These are phyloP conservation scores for Xenosphaeropsis pyriputrescens DNA, from an alignment of 2,329 filamentous ascomycete genomes.

Conservation along the genomic window DNA sequence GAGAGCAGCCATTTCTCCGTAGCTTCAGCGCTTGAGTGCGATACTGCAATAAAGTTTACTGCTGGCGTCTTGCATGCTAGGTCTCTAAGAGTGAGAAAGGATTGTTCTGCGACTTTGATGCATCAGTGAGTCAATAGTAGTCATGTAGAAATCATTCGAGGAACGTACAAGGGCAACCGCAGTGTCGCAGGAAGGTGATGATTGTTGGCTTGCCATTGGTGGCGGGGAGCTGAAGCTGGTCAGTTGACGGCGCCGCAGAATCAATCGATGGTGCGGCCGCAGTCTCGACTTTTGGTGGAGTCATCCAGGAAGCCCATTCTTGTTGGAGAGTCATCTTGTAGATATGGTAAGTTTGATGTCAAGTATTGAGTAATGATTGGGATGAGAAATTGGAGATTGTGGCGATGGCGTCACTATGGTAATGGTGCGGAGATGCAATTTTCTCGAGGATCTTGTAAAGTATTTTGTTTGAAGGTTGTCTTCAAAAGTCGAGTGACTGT, in stretches of 20 bases:
- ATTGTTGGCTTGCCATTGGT: slow-evolving; percentile 38
- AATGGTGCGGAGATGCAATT: too few species aligned
- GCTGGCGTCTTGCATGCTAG: slow-evolving; percentile 32
- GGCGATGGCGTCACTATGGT: not conserved
- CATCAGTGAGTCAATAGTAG: not conserved
- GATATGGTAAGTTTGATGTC: not conserved
- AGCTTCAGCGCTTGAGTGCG: slow-evolving; percentile 42
- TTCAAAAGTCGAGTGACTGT: too few species aligned
- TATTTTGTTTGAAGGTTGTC: too few species aligned
- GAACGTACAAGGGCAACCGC: slow-evolving; percentile 55
- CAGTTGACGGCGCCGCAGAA: slow-evolving; percentile 36
- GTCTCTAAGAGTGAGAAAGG: slow-evolving; percentile 37
- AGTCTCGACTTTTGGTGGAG: slow-evolving; percentile 18
- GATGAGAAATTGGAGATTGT: not conserved
- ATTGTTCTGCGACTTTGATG: slow-evolving; percentile 45
- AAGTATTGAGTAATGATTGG: not conserved
- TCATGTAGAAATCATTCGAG: not conserved
- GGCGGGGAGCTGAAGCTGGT: slow-evolving; percentile 34
- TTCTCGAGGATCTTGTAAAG: too few species aligned
- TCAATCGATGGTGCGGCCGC: slow-evolving; percentile 35
- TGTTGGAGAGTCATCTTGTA: slow-evolving; percentile 15
- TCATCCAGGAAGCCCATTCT: slow-evolving; percentile 14
- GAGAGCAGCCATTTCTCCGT: slow-evolving; percentile 24
- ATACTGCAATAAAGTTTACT: slow-evolving; percentile 45
- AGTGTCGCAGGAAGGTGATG: slow-evolving; percentile 56